phyloP scores from a whole-genome alignment of 2,329 filamentous ascomycete species.

The Monilinia aucupariae region DNA sequence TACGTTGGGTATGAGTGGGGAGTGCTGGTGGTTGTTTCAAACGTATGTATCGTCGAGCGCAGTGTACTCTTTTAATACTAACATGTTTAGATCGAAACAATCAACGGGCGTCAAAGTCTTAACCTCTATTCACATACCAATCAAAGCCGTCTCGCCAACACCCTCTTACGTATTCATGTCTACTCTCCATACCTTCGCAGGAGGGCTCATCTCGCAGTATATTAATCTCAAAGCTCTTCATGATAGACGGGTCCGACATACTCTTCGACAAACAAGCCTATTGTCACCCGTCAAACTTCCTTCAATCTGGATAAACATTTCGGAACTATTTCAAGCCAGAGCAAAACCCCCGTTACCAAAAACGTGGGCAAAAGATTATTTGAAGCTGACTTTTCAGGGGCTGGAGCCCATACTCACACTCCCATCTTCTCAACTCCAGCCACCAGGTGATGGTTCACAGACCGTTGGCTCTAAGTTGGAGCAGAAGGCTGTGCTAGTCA shows the following conservation, averaged over 20 bases:
- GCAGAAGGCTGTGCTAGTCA: constrained; percentile 31
- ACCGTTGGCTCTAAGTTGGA: not conserved
- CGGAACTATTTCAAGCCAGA: constrained; percentile 29
- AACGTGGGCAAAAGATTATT: constrained; percentile 54
- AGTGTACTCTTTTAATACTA: not conserved
- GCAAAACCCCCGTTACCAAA: constrained; percentile 23
- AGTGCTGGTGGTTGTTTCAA: constrained; percentile 73
- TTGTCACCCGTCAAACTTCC: constrained; percentile 29
- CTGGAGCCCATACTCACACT: constrained; percentile 23
- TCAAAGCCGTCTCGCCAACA: constrained; percentile 27
- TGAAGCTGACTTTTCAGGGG: constrained; percentile 51
- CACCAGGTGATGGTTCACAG: not conserved
- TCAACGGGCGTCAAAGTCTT: constrained; percentile 24
- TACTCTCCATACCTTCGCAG: constrained; percentile 36
- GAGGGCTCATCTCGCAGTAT: constrained; percentile 37
- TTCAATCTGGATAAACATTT: constrained; percentile 28
- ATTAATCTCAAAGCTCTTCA: constrained; percentile 37
- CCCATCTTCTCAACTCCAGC: not conserved
- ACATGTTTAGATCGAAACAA: constrained; percentile 17
- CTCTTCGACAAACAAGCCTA: constrained; percentile 31
- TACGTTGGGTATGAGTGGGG: constrained; percentile 64
- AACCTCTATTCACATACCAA: constrained; percentile 27
- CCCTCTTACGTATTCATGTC: constrained; percentile 35
- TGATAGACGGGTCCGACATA: constrained; percentile 24
- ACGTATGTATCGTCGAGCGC: constrained; percentile 38